phyloP scores from a whole-genome alignment of 78 protist genomes.

The Dictyostelium brefeldianum region DNA sequence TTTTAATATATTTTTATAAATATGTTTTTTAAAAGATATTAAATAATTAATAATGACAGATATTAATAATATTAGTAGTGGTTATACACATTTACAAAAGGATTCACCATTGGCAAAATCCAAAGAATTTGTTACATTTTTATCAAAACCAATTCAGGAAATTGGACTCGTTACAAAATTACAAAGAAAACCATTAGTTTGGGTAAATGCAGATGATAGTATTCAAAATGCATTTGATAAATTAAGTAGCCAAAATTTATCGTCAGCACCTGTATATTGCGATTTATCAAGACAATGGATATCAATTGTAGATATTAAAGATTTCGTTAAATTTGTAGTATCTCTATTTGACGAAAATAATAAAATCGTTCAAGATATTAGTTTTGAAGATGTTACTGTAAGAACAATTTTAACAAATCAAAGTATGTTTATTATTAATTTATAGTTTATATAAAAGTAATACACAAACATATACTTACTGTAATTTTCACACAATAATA shows the following conservation, averaged over 20 bases:
- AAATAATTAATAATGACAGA: not conserved
- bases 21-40: not conserved
- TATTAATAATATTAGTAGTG: not conserved
- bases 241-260: constrained; percentile 17
- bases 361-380: constrained; percentile 20
- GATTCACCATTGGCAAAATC: not conserved
- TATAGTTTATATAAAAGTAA: not conserved
- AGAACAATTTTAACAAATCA: constrained; percentile 26
- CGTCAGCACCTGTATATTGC: constrained; percentile 58
- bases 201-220: constrained; percentile 49
- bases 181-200: constrained; percentile 34
- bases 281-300: constrained; percentile 18
- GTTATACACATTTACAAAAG: not conserved
- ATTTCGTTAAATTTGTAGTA: constrained; percentile 22
- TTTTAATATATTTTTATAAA: too few species aligned
- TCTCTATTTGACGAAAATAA: constrained; percentile 42
- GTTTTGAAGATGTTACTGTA: constrained; percentile 1
- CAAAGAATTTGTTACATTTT: constrained; percentile 23
- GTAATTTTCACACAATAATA: not conserved
- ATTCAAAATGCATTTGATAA: constrained; percentile 34
- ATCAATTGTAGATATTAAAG: constrained; percentile 64
- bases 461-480: too few species aligned
- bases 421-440: constrained; percentile 5
- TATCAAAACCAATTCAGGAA: constrained; percentile 3
- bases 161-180: constrained; percentile 25